Evolutionary conservation across 805 yeast species (phyloP).

Genomic region (Metschnikowia santaceciliae): DNA sequence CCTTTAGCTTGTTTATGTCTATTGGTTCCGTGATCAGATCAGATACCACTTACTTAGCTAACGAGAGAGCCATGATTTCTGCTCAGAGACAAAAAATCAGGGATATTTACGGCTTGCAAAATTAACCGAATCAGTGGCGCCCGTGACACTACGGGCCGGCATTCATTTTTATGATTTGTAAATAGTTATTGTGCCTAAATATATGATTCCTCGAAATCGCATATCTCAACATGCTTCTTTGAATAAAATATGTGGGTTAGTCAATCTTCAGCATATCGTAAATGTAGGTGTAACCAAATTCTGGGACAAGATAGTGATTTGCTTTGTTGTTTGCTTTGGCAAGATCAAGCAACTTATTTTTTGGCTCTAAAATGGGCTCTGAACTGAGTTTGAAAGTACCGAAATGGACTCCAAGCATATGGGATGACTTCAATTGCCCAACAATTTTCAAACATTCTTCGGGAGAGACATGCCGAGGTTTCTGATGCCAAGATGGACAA

Average conservation of each 20-base stretch:
- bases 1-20: slow-evolving; percentile 94
- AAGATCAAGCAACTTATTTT: slow-evolving; percentile 46
- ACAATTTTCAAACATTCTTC: slow-evolving; percentile 68
- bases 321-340: slow-evolving; percentile 39
- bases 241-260: background rate
- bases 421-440: slow-evolving; percentile 54
- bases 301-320: slow-evolving; percentile 56
- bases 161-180: background rate
- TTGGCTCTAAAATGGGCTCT: slow-evolving; percentile 85
- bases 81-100: slow-evolving; percentile 17
- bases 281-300: slow-evolving; percentile 67
- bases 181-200: background rate
- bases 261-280: slow-evolving; percentile 31
- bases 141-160: background rate
- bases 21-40: slow-evolving; percentile 90
- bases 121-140: background rate
- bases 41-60: slow-evolving; percentile 41
- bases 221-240: background rate
- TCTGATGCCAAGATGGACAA: slow-evolving; percentile 92
- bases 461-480: slow-evolving; percentile 84
- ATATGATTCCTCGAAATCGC: background rate
- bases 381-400: slow-evolving; percentile 90
- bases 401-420: slow-evolving; percentile 90
- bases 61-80: slow-evolving; percentile 17
- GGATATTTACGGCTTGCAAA: slow-evolving; percentile 16